A percentile compares a stretch with the other conserved stretches of the same genome.
phyloP scores from a whole-genome alignment of 495 filamentous ascomycete species.

The Darksidea phi region DNA sequence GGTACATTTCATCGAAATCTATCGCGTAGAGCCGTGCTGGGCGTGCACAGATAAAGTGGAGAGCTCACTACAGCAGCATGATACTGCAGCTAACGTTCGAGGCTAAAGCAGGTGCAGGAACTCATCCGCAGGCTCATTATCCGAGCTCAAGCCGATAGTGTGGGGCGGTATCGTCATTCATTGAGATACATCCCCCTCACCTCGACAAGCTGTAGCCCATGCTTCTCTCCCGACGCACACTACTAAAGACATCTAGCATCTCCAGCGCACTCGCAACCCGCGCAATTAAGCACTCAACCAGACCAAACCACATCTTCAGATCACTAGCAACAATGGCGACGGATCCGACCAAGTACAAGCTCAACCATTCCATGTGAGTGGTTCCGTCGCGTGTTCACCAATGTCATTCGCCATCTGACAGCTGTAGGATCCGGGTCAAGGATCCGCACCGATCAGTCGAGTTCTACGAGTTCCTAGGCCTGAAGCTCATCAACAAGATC shows the following conservation, averaged over 20 bases:
- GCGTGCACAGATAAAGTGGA: not conserved
- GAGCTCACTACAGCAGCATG: not conserved
- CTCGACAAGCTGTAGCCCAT: constrained; percentile 5
- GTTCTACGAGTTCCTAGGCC: constrained; percentile 91
- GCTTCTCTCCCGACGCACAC: constrained; percentile 6
- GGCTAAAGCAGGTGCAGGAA: not conserved
- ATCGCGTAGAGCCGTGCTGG: not conserved
- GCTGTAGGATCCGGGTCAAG: constrained; percentile 82
- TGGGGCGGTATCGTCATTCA: not conserved
- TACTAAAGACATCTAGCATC: not conserved
- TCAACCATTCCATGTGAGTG: constrained; percentile 41
- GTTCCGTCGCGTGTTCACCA: not conserved
- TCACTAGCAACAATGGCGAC: constrained; percentile 28
- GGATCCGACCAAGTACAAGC: constrained; percentile 30
- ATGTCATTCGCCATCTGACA: constrained; percentile 4
- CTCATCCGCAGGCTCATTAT: not conserved
- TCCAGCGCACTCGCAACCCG: constrained; percentile 1
- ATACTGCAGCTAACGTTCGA: not conserved
- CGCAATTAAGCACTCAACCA: constrained; percentile 4
- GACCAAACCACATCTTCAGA: not conserved
- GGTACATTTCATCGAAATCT: too few relatives aligned
- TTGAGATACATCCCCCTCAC: not conserved
- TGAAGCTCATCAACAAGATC: constrained; percentile 77
- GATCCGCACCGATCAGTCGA: constrained; percentile 90
- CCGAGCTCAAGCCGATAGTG: not conserved